Conservation (phyloP, 1,284 basidiomycete species). For the Gymnopus androsaceus region DNA sequence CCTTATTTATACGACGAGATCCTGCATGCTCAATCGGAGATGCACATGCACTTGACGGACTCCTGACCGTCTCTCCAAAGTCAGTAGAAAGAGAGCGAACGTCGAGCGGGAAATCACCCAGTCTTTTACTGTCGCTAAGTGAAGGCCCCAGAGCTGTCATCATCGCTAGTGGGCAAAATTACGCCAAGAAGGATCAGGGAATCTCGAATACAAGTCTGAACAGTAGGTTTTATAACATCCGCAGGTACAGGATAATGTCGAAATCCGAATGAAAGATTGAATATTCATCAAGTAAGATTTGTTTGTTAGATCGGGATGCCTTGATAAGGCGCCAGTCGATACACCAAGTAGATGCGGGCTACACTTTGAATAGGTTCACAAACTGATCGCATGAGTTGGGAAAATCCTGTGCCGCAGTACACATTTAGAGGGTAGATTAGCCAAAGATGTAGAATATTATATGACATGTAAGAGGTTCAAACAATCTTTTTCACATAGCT, state of each 20-base stretch:
- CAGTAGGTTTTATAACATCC: constrained; percentile 50
- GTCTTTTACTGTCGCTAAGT: not conserved
- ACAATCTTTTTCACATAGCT: constrained; percentile 87
- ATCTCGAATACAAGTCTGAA: constrained; percentile 18
- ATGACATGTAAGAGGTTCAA: constrained; percentile 43
- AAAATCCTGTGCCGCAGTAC: constrained; percentile 42
- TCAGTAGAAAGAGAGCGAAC: not conserved
- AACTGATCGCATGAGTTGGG: constrained; percentile 36
- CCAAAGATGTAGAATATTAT: constrained; percentile 51
- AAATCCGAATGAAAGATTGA: constrained; percentile 32
- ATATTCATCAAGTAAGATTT: constrained; percentile 46
- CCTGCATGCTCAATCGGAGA: not conserved
- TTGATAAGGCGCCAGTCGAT: constrained; percentile 48
- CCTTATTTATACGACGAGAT: constrained; percentile 9
- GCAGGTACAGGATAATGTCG: constrained; percentile 28
- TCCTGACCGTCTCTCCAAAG: not conserved
- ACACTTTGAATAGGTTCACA: constrained; percentile 36
- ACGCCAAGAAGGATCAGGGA: constrained; percentile 4
- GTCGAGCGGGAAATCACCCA: not conserved
- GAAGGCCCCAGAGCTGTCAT: not conserved
- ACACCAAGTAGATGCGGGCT: constrained; percentile 40
- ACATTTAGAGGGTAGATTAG: constrained; percentile 46
- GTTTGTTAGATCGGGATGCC: constrained; percentile 48
- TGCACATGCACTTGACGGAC: not conserved
- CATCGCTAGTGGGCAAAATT: not conserved